Evolutionary conservation across 441 rosid genomes (phyloP).

Genomic region (Arabidopsis hybrid): DNA sequence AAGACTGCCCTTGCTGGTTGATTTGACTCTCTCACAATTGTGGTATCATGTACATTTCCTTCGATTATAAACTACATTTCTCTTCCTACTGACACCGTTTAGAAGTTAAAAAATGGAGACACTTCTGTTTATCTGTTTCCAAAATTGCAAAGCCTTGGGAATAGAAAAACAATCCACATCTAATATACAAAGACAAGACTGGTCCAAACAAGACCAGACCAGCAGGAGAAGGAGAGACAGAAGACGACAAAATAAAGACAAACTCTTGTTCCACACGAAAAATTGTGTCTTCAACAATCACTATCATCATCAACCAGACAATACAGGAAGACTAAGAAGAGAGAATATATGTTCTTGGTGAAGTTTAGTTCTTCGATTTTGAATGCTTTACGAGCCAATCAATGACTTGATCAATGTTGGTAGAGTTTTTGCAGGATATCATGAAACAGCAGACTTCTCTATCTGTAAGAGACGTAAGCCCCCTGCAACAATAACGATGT

Average conservation of each 20-base stretch:
- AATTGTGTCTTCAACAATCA: conserved; percentile 18
- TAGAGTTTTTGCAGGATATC: conserved; percentile 71
- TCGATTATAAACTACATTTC: no score
- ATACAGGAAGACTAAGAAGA: conserved; percentile 22
- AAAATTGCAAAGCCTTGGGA: conserved; percentile 24
- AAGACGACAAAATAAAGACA: conserved; percentile 24
- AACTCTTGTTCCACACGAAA: conserved; percentile 31
- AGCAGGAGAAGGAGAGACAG: background rate
- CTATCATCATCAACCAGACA: conserved; percentile 23
- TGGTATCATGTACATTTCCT: no score
- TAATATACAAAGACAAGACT: conserved; percentile 34
- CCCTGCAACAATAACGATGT: conserved; percentile 49
- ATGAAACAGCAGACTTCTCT: conserved; percentile 69
- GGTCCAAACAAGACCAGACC: conserved; percentile 1
- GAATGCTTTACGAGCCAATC: conserved; percentile 75
- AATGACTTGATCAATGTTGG: conserved; percentile 61
- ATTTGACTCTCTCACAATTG: no score
- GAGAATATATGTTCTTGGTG: conserved; percentile 26
- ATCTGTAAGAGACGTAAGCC: conserved; percentile 51
- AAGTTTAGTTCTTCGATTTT: conserved; percentile 56
- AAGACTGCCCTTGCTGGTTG: no score
- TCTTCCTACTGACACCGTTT: no score
- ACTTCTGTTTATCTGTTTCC: background rate
- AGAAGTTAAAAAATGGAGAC: background rate
- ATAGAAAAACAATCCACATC: conserved; percentile 16